These are phyloP conservation scores for Hanseniaspora uvarum DNA, from an alignment of 1,139 yeast species.

Conservation along the genomic window DNA sequence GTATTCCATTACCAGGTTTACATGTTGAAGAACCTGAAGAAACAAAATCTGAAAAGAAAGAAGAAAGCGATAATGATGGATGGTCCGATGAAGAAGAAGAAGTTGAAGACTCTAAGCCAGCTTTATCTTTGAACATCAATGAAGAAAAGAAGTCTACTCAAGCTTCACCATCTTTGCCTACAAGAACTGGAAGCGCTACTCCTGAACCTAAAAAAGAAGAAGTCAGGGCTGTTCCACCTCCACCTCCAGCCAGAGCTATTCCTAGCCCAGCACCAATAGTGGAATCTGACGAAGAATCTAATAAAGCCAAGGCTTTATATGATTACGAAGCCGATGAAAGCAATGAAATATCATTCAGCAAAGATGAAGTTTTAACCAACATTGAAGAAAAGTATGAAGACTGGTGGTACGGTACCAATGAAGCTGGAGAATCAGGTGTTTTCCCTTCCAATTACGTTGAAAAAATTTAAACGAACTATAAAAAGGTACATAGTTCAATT, in stretches of 20 bases:
- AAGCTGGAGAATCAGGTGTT: conserved; percentile 63
- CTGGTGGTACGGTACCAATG: conserved; percentile 88
- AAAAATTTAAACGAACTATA: conserved; percentile 24
- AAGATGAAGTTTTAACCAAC: conserved; percentile 70
- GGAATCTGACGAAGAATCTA: conserved; percentile 31
- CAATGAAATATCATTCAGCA: conserved; percentile 73
- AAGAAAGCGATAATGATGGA: conserved; percentile 27
- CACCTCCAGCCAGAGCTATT: conserved; percentile 27
- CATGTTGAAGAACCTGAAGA: conserved; percentile 25
- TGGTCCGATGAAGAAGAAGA: conserved; percentile 31
- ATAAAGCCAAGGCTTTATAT: conserved; percentile 63
- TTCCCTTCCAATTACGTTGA: conserved; percentile 87
- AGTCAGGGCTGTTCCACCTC: conserved; percentile 28
- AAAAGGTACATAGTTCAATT: neutral
- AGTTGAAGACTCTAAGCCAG: conserved; percentile 28
- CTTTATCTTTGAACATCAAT: conserved; percentile 21
- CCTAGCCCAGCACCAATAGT: conserved; percentile 18
- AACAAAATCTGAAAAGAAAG: conserved; percentile 26
- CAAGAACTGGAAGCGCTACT: conserved; percentile 18
- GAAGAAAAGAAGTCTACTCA: conserved; percentile 8
- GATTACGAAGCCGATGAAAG: conserved; percentile 86
- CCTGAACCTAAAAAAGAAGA: conserved; percentile 17
- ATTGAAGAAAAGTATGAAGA: conserved; percentile 87
- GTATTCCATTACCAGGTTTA: conserved; percentile 31
- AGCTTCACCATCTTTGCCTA: conserved; percentile 22